Percentiles rank a stretch among this genome's conserved stretches.
These are phyloP conservation scores for Gossypium anomalum DNA, from an alignment of 345 rosid species.

Conservation along the genomic window DNA sequence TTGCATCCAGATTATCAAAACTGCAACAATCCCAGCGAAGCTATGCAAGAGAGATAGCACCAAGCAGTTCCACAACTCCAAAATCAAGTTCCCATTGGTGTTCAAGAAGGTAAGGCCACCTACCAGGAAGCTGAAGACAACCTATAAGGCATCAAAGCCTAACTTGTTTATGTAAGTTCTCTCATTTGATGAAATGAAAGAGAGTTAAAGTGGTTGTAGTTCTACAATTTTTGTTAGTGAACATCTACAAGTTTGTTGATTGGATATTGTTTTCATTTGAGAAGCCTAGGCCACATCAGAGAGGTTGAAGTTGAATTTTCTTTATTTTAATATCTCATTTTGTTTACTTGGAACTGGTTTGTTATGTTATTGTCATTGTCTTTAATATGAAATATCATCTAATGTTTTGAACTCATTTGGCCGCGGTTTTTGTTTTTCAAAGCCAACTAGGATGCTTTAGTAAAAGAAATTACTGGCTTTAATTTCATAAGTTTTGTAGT, in stretches of 20 bases:
- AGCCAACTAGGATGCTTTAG: background rate
- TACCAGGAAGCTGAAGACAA: constrained; percentile 54
- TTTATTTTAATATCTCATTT: constrained; percentile 9
- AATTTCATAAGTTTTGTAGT: no score
- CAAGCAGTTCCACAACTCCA: constrained; percentile 55
- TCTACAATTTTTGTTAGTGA: constrained; percentile 18
- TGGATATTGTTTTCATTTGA: constrained; percentile 14
- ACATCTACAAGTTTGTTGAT: constrained; percentile 15
- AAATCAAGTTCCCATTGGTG: constrained; percentile 43
- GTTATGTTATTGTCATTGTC: background rate
- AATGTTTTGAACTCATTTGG: background rate
- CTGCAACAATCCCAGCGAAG: constrained; percentile 44
- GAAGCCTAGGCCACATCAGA: constrained; percentile 4
- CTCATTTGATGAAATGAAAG: background rate
- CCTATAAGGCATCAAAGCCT: constrained; percentile 45
- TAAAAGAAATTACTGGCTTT: no score
- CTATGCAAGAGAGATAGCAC: constrained; percentile 54
- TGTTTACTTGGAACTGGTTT: background rate
- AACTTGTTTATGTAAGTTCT: constrained; percentile 45
- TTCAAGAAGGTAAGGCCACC: constrained; percentile 50
- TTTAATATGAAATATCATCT: background rate
- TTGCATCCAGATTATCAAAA: constrained; percentile 59
- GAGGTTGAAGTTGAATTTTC: constrained; percentile 4
- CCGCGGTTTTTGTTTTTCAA: background rate
- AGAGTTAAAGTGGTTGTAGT: constrained; percentile 6